These are phyloP conservation scores for Leccinum subtestaceum DNA, from an alignment of 768 basidiomycete genomes.

Conservation along the genomic window DNA sequence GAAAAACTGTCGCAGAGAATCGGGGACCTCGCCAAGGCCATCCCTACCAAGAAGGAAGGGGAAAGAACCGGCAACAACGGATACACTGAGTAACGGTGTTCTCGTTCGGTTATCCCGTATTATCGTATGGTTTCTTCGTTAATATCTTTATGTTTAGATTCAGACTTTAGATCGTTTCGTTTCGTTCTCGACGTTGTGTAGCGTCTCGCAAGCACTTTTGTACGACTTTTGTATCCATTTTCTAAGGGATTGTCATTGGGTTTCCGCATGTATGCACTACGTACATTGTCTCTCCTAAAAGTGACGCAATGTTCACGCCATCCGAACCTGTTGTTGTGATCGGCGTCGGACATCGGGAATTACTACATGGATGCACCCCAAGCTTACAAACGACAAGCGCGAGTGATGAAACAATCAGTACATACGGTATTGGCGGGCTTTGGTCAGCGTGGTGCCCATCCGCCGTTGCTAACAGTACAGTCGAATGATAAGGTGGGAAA, in stretches of 20 bases:
- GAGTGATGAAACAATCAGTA: constrained; percentile 4
- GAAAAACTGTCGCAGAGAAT: constrained; percentile 47
- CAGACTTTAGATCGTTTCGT: constrained; percentile 25
- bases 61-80: constrained; percentile 8
- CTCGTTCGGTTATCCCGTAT: constrained; percentile 1
- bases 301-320: not conserved
- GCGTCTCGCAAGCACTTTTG: constrained; percentile 19
- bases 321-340: not conserved
- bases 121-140: constrained; percentile 10
- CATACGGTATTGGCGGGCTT: not conserved
- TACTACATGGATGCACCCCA: not conserved
- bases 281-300: constrained; percentile 4
- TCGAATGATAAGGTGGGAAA: not conserved
- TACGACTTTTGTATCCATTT: constrained; percentile 16
- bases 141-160: constrained; percentile 22
- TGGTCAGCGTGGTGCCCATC: not conserved
- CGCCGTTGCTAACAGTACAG: constrained; percentile 6
- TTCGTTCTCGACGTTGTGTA: constrained; percentile 14
- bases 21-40: constrained; percentile 24
- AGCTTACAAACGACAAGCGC: constrained; percentile 6
- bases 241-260: constrained; percentile 7
- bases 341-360: not conserved
- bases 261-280: constrained; percentile 19
- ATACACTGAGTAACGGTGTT: constrained; percentile 11
- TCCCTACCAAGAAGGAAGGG: constrained; percentile 31